These are phyloP conservation scores for Eucalyptus pumila DNA, from an alignment of 345 rosid species.

Conservation along the genomic window DNA sequence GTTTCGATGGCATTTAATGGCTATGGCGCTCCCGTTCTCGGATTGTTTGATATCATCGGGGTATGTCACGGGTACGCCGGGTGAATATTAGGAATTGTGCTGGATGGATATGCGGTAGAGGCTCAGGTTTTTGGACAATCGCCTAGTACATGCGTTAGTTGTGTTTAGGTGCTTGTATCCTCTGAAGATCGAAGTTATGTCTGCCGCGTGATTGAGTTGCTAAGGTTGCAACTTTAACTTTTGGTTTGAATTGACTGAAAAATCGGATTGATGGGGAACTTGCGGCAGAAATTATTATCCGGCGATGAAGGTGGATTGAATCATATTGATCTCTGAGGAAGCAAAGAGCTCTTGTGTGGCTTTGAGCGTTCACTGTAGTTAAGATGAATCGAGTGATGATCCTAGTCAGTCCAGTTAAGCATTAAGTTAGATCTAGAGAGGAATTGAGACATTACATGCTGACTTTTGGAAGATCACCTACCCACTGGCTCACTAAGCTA, in stretches of 20 bases:
- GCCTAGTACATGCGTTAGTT: neutral
- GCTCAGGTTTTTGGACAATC: neutral
- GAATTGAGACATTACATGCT: neutral
- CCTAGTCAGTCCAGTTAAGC: neutral
- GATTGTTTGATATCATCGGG: neutral
- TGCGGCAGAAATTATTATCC: neutral
- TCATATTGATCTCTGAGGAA: neutral
- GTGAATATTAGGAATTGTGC: neutral
- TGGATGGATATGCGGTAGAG: neutral
- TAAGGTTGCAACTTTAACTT: neutral
- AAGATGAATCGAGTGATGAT: neutral
- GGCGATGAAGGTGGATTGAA: neutral
- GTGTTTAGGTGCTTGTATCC: neutral
- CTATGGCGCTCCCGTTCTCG: neutral
- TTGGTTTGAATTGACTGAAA: neutral
- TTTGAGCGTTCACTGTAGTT: neutral
- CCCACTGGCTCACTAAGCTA: neutral
- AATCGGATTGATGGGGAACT: neutral
- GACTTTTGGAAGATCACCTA: neutral
- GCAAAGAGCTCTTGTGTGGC: neutral
- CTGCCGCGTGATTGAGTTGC: neutral
- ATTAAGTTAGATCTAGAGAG: neutral
- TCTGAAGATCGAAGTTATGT: neutral
- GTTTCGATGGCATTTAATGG: neutral
- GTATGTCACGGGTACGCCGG: neutral